Percentiles rank a stretch among this genome's conserved stretches.
Conservation (phyloP, 1,139 yeast species). For the Yamadazyma dendronema region DNA sequence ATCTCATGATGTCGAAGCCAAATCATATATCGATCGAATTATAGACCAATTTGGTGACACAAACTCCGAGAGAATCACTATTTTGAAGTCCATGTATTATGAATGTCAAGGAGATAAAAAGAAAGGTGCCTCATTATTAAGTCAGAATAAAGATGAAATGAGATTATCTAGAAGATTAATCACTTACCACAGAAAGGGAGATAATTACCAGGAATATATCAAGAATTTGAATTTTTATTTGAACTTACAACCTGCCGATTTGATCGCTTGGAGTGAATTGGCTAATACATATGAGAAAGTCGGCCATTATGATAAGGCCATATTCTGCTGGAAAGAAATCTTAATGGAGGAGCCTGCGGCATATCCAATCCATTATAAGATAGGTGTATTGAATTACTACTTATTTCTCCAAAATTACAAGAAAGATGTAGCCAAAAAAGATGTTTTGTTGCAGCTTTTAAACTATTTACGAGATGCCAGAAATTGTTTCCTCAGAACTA, state of each 20-base stretch:
- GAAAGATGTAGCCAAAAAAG: constrained; percentile 22
- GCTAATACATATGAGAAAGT: constrained; percentile 55
- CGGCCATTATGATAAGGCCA: constrained; percentile 70
- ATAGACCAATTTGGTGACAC: constrained; percentile 56
- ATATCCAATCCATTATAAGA: constrained; percentile 63
- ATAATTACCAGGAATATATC: constrained; percentile 37
- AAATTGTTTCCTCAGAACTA: constrained; percentile 62
- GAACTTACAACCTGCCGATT: constrained; percentile 66
- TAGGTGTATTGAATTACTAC: constrained; percentile 43
- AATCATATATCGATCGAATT: constrained; percentile 58
- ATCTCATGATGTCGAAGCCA: constrained; percentile 71
- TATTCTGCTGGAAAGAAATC: constrained; percentile 68
- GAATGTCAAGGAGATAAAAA: constrained; percentile 51
- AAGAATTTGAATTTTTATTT: constrained; percentile 48
- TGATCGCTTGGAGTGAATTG: constrained; percentile 75
- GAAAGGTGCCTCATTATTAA: constrained; percentile 36
- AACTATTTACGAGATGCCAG: constrained; percentile 36
- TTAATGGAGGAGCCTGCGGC: constrained; percentile 68
- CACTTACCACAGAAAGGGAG: constrained; percentile 23
- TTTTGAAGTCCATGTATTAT: constrained; percentile 55
- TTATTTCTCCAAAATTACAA: constrained; percentile 21
- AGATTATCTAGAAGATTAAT: constrained; percentile 33
- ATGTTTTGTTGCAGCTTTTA: constrained; percentile 22
- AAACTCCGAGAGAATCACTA: constrained; percentile 52
- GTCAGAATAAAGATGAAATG: constrained; percentile 35